Percentiles rank a stretch among this genome's conserved stretches.
phyloP scores from a whole-genome alignment of 1,139 yeast genomes.

The Saccharomycopsis crataegensis region DNA sequence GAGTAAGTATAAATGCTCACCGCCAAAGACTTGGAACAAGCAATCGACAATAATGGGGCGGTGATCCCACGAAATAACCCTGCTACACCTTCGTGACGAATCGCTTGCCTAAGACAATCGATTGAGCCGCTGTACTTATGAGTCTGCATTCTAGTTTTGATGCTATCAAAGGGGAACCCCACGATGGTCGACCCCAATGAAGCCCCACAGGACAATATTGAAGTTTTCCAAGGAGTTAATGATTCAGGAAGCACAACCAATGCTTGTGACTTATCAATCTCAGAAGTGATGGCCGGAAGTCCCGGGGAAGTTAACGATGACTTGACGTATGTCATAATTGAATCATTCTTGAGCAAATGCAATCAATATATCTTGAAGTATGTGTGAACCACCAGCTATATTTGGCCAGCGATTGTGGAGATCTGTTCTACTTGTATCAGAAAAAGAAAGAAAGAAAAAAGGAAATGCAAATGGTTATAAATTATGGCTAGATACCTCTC shows the following conservation, averaged over 20 bases:
- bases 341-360: too few species aligned
- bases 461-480: too few species aligned
- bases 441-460: too few species aligned
- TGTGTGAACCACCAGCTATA: not conserved
- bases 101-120: conserved; percentile 54
- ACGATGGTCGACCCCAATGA: conserved; percentile 60
- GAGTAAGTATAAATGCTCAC: conserved; percentile 57
- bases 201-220: conserved; percentile 55
- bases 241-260: conserved; percentile 42
- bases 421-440: too few species aligned
- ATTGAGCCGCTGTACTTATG: conserved; percentile 50
- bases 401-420: not conserved
- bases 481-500: too few species aligned
- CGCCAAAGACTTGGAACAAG: conserved; percentile 58
- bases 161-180: conserved; percentile 82
- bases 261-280: conserved; percentile 27
- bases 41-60: conserved; percentile 63
- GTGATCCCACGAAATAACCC: conserved; percentile 75
- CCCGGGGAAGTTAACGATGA: not conserved
- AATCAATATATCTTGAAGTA: too few species aligned
- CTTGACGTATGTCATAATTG: too few species aligned
- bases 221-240: conserved; percentile 49
- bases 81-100: conserved; percentile 51
- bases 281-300: conserved; percentile 34
- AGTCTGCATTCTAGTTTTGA: conserved; percentile 81